phyloP scores from a whole-genome alignment of 108 stramenopile species.

The Conticribra guillardii region DNA sequence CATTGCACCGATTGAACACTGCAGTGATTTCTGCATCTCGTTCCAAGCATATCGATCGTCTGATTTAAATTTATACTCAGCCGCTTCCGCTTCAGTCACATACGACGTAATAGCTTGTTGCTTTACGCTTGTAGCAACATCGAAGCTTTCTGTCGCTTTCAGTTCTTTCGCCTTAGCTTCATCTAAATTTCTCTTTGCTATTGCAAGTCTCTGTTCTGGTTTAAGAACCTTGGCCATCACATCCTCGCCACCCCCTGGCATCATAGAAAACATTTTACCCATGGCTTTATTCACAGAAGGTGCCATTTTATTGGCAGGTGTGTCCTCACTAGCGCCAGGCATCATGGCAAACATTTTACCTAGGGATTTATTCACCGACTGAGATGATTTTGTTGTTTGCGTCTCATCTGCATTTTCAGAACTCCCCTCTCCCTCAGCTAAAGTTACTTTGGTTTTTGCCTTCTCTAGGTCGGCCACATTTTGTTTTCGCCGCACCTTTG shows the following conservation, averaged over 20 bases:
- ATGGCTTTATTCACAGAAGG: slow-evolving; percentile 57
- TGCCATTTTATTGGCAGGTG: slow-evolving; percentile 24
- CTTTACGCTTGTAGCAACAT: slow-evolving; percentile 43
- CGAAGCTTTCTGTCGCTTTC: slow-evolving; percentile 58
- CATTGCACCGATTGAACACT: slow-evolving; percentile 29
- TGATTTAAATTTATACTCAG: slow-evolving; percentile 47
- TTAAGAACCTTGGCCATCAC: slow-evolving; percentile 75
- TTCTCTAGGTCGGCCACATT: slow-evolving; percentile 51
- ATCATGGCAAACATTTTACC: slow-evolving; percentile 13
- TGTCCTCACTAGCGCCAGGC: neutral
- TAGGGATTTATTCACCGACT: slow-evolving; percentile 7
- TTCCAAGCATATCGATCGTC: slow-evolving; percentile 57
- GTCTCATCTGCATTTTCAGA: neutral
- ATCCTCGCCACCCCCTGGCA: slow-evolving; percentile 69
- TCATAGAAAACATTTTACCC: slow-evolving; percentile 61
- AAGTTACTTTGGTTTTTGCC: slow-evolving; percentile 58
- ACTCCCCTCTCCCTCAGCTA: slow-evolving; percentile 41
- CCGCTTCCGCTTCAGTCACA: slow-evolving; percentile 36
- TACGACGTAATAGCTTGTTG: slow-evolving; percentile 48
- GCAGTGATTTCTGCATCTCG: slow-evolving; percentile 45
- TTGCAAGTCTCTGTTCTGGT: slow-evolving; percentile 54
- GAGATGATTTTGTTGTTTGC: slow-evolving; percentile 2
- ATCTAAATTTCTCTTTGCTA: slow-evolving; percentile 53
- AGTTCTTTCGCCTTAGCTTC: slow-evolving; percentile 64
- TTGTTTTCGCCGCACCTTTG: slow-evolving; percentile 58